These are phyloP conservation scores for Neoarthrinium moseri DNA, from an alignment of 2,329 filamentous ascomycete genomes.

Conservation along the genomic window DNA sequence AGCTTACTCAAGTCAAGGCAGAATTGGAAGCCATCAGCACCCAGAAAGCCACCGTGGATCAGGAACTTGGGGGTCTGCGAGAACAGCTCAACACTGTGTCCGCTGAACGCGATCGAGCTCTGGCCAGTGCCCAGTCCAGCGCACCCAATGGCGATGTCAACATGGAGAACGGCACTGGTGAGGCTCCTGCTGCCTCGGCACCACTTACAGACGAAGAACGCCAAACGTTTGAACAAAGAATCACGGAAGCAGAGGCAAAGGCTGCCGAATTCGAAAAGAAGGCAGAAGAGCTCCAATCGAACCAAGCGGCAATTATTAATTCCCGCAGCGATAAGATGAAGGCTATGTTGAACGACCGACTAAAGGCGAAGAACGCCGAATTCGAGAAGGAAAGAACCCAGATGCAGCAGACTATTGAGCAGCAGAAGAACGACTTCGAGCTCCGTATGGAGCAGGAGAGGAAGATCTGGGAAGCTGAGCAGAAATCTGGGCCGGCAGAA, in stretches of 20 bases:
- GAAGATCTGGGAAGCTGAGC: slow-evolving; percentile 53
- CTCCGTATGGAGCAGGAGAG: slow-evolving; percentile 61
- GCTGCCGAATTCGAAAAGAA: slow-evolving; percentile 65
- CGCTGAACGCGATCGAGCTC: slow-evolving; percentile 63
- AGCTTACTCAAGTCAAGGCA: slow-evolving; percentile 48
- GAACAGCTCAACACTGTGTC: slow-evolving; percentile 61
- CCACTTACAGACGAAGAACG: slow-evolving; percentile 56
- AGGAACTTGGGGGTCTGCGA: slow-evolving; percentile 55
- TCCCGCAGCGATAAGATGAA: slow-evolving; percentile 69
- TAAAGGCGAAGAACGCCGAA: slow-evolving; percentile 62
- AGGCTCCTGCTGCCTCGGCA: slow-evolving; percentile 16
- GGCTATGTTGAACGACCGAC: slow-evolving; percentile 64
- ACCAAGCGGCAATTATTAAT: slow-evolving; percentile 60
- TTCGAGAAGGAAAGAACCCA: slow-evolving; percentile 41
- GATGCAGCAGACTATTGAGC: slow-evolving; percentile 50
- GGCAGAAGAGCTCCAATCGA: slow-evolving; percentile 62
- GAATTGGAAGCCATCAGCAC: slow-evolving; percentile 65
- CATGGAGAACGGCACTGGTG: slow-evolving; percentile 26
- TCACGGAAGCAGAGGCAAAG: slow-evolving; percentile 59
- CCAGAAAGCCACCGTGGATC: slow-evolving; percentile 68
- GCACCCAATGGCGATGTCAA: slow-evolving; percentile 24
- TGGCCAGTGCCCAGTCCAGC: slow-evolving; percentile 36
- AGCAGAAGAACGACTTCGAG: slow-evolving; percentile 43
- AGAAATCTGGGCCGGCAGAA: not conserved
- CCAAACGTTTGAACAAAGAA: slow-evolving; percentile 60